Conservation (phyloP, 2,329 filamentous ascomycete species). For the Talaromyces sp. region DNA sequence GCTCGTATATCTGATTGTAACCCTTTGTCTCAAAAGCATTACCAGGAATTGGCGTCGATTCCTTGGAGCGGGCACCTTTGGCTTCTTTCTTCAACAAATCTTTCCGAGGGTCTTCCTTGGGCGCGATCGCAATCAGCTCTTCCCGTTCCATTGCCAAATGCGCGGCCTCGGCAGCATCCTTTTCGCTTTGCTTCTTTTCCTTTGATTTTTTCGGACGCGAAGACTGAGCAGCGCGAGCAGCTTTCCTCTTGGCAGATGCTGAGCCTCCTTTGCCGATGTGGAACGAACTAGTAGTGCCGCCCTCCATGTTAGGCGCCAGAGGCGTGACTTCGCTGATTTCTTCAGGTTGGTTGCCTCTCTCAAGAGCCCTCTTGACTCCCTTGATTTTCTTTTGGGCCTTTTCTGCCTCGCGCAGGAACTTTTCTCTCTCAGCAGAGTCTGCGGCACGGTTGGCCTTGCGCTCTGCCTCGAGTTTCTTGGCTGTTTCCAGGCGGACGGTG, state of each 20-base stretch:
- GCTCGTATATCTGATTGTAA: conserved; percentile 94
- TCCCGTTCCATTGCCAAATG: conserved; percentile 61
- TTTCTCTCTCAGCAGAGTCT: conserved; percentile 75
- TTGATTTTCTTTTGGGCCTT: conserved; percentile 88
- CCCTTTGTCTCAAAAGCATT: conserved; percentile 78
- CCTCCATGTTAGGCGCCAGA: conserved; percentile 74
- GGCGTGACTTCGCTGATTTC: conserved; percentile 66
- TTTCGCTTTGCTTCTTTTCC: conserved; percentile 63
- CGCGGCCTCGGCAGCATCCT: conserved; percentile 75
- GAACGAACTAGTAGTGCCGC: conserved; percentile 80
- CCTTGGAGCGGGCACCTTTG: conserved; percentile 34
- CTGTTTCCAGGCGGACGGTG: conserved; percentile 78
- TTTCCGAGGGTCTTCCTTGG: conserved; percentile 50
- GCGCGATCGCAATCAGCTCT: conserved; percentile 45
- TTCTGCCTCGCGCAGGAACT: conserved; percentile 77
- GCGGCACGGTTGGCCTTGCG: conserved; percentile 70
- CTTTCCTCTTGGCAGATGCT: conserved; percentile 46
- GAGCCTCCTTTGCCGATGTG: conserved; percentile 55
- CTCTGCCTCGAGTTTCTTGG: conserved; percentile 75
- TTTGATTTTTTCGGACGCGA: conserved; percentile 82
- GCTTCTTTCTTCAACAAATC: conserved; percentile 39
- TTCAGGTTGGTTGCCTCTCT: conserved; percentile 70
- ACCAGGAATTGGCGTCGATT: conserved; percentile 45
- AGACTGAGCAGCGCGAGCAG: conserved; percentile 44
- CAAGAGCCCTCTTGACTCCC: conserved; percentile 79